Conservation (phyloP, 2,329 filamentous ascomycete genomes). For the Xylaria polymorpha region DNA sequence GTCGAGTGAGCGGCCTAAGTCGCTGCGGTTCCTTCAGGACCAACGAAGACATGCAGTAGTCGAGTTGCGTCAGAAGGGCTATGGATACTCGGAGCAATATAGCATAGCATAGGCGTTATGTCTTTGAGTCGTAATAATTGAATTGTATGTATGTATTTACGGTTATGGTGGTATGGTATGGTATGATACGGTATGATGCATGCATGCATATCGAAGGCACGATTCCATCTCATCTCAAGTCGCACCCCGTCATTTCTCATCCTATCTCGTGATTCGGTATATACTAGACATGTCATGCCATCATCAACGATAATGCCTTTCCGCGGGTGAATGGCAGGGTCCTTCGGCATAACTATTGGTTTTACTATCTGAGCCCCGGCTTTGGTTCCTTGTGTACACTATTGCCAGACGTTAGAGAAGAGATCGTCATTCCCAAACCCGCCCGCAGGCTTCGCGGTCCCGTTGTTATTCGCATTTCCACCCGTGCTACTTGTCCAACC, state of each 20-base stretch:
- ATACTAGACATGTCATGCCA: constrained; percentile 21
- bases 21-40: neutral
- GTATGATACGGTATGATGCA: constrained; percentile 13
- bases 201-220: constrained; percentile 9
- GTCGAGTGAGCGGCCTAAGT: neutral
- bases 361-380: neutral
- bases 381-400: constrained; percentile 20
- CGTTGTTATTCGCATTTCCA: constrained; percentile 54
- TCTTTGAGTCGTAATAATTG: constrained; percentile 31
- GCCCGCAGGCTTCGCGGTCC: constrained; percentile 65
- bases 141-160: constrained; percentile 21
- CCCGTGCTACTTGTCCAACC: constrained; percentile 85
- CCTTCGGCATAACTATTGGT: neutral
- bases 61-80: neutral
- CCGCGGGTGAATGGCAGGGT: neutral
- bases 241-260: constrained; percentile 20
- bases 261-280: constrained; percentile 28
- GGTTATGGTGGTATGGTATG: constrained; percentile 13
- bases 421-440: constrained; percentile 82
- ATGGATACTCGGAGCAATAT: constrained; percentile 25
- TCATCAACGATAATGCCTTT: neutral
- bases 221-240: neutral
- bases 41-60: neutral
- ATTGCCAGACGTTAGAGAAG: constrained; percentile 97
- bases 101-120: constrained; percentile 53